Evolutionary conservation across 805 yeast genomes (phyloP).

Genomic region (Wickerhamomyces chambardii): DNA sequence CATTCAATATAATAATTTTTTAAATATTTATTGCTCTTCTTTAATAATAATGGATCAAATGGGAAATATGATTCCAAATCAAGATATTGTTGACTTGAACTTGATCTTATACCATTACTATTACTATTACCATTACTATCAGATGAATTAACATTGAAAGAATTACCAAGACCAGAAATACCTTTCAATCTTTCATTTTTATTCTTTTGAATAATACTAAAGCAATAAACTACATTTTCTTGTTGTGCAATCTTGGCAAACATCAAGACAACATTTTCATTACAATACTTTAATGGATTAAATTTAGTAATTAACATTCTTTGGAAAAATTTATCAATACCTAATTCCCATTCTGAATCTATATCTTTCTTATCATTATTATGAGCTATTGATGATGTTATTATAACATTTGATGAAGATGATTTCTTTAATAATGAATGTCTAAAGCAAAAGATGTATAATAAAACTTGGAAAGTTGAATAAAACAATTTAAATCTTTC

Average conservation of each 20-base stretch:
- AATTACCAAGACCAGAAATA: conserved; percentile 23
- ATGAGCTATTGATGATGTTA: too few species aligned
- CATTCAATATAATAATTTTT: conserved; percentile 66
- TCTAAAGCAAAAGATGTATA: conserved; percentile 89
- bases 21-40: conserved; percentile 45
- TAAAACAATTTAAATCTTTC: conserved; percentile 85
- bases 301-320: conserved; percentile 78
- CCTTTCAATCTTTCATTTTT: conserved; percentile 41
- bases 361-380: too few species aligned
- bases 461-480: conserved; percentile 82
- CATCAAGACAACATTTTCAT: conserved; percentile 86
- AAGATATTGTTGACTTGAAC: conserved; percentile 70
- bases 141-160: conserved; percentile 12
- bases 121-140: too few species aligned
- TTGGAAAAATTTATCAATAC: conserved; percentile 79
- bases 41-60: conserved; percentile 82
- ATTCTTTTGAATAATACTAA: conserved; percentile 85
- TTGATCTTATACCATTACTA: too few species aligned
- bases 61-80: conserved; percentile 96
- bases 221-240: conserved; percentile 87
- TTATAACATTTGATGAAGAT: too few species aligned
- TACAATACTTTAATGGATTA: conserved; percentile 89
- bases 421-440: conserved; percentile 47
- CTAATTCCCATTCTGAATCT: conserved; percentile 80
- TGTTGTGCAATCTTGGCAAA: conserved; percentile 90